Conservation (phyloP, 2,329 filamentous ascomycete species). For the Fusarium brachygibbosum region DNA sequence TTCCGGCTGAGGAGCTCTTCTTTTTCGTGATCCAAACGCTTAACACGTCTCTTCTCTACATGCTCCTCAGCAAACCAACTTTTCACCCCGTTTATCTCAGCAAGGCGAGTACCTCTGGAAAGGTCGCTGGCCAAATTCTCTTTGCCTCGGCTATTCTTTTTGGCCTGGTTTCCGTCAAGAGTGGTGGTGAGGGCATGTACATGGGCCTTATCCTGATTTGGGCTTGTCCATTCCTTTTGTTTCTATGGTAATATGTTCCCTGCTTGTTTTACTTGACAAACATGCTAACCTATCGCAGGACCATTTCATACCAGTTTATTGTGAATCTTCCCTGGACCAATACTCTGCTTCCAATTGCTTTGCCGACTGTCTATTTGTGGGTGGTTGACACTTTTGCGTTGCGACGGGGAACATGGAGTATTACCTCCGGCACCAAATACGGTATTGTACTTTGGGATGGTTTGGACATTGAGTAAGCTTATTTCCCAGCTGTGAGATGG, state of each 20-base stretch:
- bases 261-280: not conserved
- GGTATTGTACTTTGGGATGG: slow-evolving; percentile 72
- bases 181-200: slow-evolving; percentile 70
- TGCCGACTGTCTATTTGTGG: slow-evolving; percentile 80
- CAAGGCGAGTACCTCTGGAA: slow-evolving; percentile 47
- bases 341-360: slow-evolving; percentile 69
- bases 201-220: slow-evolving; percentile 77
- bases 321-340: slow-evolving; percentile 69
- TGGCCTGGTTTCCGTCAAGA: slow-evolving; percentile 61
- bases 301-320: slow-evolving; percentile 73
- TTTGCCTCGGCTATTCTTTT: slow-evolving; percentile 60
- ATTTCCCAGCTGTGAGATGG: rapidly evolving
- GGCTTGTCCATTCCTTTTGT: slow-evolving; percentile 74
- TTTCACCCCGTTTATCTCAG: slow-evolving; percentile 62
- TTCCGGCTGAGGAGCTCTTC: slow-evolving; percentile 80
- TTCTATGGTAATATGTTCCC: slow-evolving; percentile 51
- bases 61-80: slow-evolving; percentile 74
- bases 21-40: slow-evolving; percentile 85
- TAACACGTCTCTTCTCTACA: slow-evolving; percentile 76
- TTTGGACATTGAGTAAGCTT: slow-evolving; percentile 71
- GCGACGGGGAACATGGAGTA: slow-evolving; percentile 78
- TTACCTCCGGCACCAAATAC: slow-evolving; percentile 76
- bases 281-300: slow-evolving; percentile 63
- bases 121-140: slow-evolving; percentile 63
- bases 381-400: slow-evolving; percentile 77